Evolutionary conservation across 108 stramenopile genomes (phyloP).

Genomic region (Skeletonema marinoi): DNA sequence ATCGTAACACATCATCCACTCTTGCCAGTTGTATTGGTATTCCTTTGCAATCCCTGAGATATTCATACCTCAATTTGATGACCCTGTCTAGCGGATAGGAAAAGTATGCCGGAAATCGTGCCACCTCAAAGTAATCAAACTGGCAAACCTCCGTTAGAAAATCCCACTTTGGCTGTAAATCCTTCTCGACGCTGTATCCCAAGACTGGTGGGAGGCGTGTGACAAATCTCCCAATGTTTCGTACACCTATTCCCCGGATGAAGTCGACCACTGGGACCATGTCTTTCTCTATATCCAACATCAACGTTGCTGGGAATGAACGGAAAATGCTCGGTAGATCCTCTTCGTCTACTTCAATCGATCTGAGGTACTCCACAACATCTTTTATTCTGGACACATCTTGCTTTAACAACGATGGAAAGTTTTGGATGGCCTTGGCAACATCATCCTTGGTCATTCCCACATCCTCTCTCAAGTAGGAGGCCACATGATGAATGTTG

Average conservation of each 20-base stretch:
- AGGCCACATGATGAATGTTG: slow-evolving; percentile 49
- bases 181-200: slow-evolving; percentile 76
- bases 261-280: slow-evolving; percentile 72
- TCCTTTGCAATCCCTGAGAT: slow-evolving; percentile 56
- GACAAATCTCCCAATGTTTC: slow-evolving; percentile 71
- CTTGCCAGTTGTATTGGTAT: slow-evolving; percentile 57
- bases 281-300: slow-evolving; percentile 56
- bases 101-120: slow-evolving; percentile 79
- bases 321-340: slow-evolving; percentile 62
- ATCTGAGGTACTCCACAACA: slow-evolving; percentile 47
- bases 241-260: slow-evolving; percentile 60
- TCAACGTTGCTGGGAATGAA: slow-evolving; percentile 69
- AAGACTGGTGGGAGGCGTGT: slow-evolving; percentile 75
- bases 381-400: slow-evolving; percentile 52
- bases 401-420: slow-evolving; percentile 62
- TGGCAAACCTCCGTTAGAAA: slow-evolving; percentile 57
- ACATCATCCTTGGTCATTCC: slow-evolving; percentile 72
- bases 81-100: slow-evolving; percentile 81
- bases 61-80: slow-evolving; percentile 71
- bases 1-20: slow-evolving; percentile 68
- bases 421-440: slow-evolving; percentile 58
- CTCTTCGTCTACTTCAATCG: slow-evolving; percentile 59
- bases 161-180: slow-evolving; percentile 82
- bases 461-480: slow-evolving; percentile 61
- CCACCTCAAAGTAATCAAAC: slow-evolving; percentile 67